These are phyloP conservation scores for Drosera spatulata DNA, from an alignment of 179 eudicot genomes.

Conservation along the genomic window DNA sequence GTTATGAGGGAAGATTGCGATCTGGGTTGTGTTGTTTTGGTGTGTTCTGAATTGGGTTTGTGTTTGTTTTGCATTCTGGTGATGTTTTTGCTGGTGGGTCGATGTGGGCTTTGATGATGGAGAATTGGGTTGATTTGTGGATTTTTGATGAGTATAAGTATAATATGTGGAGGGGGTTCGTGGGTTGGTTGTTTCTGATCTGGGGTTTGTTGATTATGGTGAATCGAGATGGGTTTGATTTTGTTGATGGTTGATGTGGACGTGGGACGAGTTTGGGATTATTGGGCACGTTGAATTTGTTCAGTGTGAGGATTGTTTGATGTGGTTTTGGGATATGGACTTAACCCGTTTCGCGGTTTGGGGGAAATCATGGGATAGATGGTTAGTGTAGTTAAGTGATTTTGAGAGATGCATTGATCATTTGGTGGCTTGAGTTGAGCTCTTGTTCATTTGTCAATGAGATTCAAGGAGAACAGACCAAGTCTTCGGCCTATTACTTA, in stretches of 20 bases:
- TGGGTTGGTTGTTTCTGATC: slow-evolving; percentile 5
- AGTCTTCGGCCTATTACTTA: no score
- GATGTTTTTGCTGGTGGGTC: not conserved
- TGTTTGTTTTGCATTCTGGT: slow-evolving; percentile 1
- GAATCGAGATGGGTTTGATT: not conserved
- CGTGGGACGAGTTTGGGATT: slow-evolving; percentile 5
- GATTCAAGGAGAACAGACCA: no score
- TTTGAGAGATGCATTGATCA: no score
- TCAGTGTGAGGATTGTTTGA: not conserved
- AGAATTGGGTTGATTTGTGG: not conserved
- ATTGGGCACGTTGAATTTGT: not conserved
- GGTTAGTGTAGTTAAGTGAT: no score
- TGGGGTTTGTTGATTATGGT: not conserved
- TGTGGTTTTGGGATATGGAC: not conserved
- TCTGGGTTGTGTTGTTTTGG: slow-evolving; percentile 10
- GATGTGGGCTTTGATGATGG: slow-evolving; percentile 1
- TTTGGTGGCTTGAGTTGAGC: no score
- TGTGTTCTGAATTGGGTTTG: slow-evolving; percentile 11
- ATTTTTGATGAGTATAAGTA: no score
- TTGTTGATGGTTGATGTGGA: not conserved
- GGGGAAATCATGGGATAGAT: not conserved
- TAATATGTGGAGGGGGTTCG: no score
- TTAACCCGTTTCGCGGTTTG: not conserved
- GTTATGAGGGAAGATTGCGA: not conserved
- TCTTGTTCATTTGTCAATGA: no score